Evolutionary conservation across 2,329 filamentous ascomycete genomes (phyloP).

Genomic region (Phialemonium atrogriseum): DNA sequence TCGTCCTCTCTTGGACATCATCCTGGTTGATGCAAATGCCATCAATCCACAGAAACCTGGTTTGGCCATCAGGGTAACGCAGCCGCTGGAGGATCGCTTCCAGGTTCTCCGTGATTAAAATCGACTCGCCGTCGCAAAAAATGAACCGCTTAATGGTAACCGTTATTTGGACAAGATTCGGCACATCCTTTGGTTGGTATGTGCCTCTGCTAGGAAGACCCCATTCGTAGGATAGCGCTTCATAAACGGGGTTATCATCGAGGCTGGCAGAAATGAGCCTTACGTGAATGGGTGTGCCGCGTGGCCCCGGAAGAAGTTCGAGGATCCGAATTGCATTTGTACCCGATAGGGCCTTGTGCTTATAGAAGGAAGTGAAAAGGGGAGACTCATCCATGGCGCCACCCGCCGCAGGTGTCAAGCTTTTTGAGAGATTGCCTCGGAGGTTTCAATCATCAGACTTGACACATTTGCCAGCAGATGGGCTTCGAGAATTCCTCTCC

Average conservation of each 20-base stretch:
- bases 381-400: too few relatives aligned
- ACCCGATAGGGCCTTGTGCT: too few relatives aligned
- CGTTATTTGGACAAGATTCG: neutral
- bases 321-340: neutral
- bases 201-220: neutral
- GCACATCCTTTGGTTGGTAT: neutral
- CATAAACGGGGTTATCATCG: neutral
- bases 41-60: neutral
- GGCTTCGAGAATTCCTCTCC: too few relatives aligned
- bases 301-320: neutral
- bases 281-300: neutral
- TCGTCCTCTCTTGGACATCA: neutral
- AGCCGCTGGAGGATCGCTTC: neutral
- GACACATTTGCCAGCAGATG: too few relatives aligned
- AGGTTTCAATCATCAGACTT: too few relatives aligned
- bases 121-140: neutral
- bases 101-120: neutral
- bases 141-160: neutral
- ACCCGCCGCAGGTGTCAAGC: too few relatives aligned
- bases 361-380: too few relatives aligned
- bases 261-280: neutral
- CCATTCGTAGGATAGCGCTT: slow-evolving; percentile 1
- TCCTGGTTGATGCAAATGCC: slow-evolving; percentile 1
- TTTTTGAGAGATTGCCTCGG: too few relatives aligned
- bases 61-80: neutral